A percentile compares a stretch with the other conserved stretches of the same genome.
Conservation (phyloP, 768 basidiomycete species). For the Tricholoma matsutake region DNA sequence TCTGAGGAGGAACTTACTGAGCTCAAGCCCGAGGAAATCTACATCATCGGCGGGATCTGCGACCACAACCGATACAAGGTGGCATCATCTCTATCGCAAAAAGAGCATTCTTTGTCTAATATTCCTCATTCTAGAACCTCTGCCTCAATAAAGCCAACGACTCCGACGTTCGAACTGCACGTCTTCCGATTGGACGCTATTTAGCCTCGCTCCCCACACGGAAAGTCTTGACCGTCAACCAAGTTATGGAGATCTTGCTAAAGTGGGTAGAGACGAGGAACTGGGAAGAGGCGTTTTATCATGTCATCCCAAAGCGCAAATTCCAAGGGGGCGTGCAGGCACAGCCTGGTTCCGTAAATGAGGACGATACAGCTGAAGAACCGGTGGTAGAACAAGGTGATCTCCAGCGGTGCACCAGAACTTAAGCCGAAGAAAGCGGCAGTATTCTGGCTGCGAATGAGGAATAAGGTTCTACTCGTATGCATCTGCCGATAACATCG, state of each 20-base stretch:
- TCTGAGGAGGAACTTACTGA: slow-evolving; percentile 82
- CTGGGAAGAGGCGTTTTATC: slow-evolving; percentile 85
- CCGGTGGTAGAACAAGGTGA: background rate
- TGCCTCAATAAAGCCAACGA: slow-evolving; percentile 83
- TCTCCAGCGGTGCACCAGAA: background rate
- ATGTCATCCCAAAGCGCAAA: slow-evolving; percentile 92
- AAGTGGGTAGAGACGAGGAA: slow-evolving; percentile 83
- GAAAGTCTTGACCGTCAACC: slow-evolving; percentile 97
- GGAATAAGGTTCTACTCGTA: background rate
- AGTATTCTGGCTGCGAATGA: background rate
- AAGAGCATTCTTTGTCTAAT: slow-evolving; percentile 2
- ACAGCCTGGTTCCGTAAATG: slow-evolving; percentile 11
- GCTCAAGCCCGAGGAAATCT: slow-evolving; percentile 80
- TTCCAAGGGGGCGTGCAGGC: slow-evolving; percentile 51
- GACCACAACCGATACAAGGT: slow-evolving; percentile 98
- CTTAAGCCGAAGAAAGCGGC: background rate
- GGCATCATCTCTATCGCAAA: background rate
- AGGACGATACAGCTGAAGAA: slow-evolving; percentile 5
- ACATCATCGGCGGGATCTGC: slow-evolving; percentile 93
- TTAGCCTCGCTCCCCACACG: slow-evolving; percentile 80
- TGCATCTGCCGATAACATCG: background rate
- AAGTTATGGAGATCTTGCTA: slow-evolving; percentile 89
- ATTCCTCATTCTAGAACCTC: slow-evolving; percentile 55
- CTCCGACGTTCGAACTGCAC: slow-evolving; percentile 77
- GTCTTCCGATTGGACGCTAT: slow-evolving; percentile 93